Base-by-base conservation (phyloP, 768 basidiomycete species). In the Rhodotorula babjevae region DNA sequence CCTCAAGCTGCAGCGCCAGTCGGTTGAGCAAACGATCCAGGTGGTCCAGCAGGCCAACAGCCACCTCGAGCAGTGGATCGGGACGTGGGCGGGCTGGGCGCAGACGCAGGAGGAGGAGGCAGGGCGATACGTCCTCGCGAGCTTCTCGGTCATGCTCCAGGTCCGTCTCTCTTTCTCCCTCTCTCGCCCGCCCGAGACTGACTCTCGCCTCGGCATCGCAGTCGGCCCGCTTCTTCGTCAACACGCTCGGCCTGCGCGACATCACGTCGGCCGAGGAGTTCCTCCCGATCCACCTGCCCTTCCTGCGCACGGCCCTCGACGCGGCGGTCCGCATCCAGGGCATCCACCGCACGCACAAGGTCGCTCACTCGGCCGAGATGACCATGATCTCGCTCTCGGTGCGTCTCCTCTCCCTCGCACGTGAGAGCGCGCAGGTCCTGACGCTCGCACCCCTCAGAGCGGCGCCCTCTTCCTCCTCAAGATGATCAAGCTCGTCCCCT, bases 401-500 rank as follows among this genome's bases (percentile, higher is more conserved):
- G 15, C 12, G 69, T 33, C 12, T 4, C 29, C 10, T 36, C 31
- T 50, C n/a, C 21, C 27, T 29, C 44, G n/a, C n/a, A n/a, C n/a
- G n/a, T n/a, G n/a, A n/a, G n/a, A n/a, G n/a, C n/a, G n/a, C n/a
- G n/a, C n/a, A n/a, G n/a, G n/a, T n/a, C n/a, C n/a, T n/a, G n/a
- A n/a, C n/a, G n/a, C n/a, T n/a, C 36, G n/a, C 12, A 5, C 46
- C 4, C 9, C 49, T 12, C 58, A 74, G 74, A 66, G 69, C 36
- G 56, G 69, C 21, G 74, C 69, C 10, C 69, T 75, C 19, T 75
- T 75, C 64, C 63, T 75, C 10, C 69, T 75, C 60, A 75, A 75
- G 44, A 75, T 75, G 74, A 63, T 71, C 69, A 75, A 75, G 67
- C 69, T 75, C 49, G 46, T 63, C 49, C 74, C 74, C 3, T 29